Base-by-base conservation (phyloP, 495 filamentous ascomycete genomes). In the Pseudoneurospora amorphoporcata region DNA sequence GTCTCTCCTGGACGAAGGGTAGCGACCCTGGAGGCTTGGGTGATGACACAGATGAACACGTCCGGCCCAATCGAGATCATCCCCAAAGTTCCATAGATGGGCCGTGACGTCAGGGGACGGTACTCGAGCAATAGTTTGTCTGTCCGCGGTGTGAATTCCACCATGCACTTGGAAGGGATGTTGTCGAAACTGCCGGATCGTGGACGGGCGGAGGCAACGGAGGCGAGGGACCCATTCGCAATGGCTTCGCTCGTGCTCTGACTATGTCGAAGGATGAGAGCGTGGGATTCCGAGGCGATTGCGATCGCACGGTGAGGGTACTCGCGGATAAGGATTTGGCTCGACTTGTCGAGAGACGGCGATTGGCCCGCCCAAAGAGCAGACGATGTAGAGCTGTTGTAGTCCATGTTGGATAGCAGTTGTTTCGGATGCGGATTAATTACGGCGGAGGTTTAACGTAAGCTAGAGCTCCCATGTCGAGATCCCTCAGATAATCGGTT, bases 1-100 rank as follows among this genome's bases (percentile, higher is more conserved):
- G 89, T 92, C 84, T 99, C 95, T 14, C 91, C 92, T 0, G 95
- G 94, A 68, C 93, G 86, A 43, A 97, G 87, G 23, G 88, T 91
- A 41, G 95, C 96, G 23, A 94, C 94, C 68, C 89, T 88, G 8
- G 86, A 86, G 43, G 93, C 90, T 47, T 87, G 86, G 45, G 89
- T 96, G 38, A 99, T 90, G n/a, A 97, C 91, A 75, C 93, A 95
- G 23, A 99, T 86, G 77, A 98, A 99, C 17, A 97, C 89, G 86
- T 97, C 95, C 38, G 89, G 86, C 68, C 88, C 87, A 68, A 98
- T 85, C 3, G 94, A 94, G 73, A 98, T 92, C 43, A 99, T 84
- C 1, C 95, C 95, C 70, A 99, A 86, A 3, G 94, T 98, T 39
- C 95, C 95, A 76, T 94, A 88, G 41, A 93, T 92, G n/a, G 89